phyloP scores from a whole-genome alignment of 2,329 filamentous ascomycete genomes.

The Talaromyces albobiverticillius region DNA sequence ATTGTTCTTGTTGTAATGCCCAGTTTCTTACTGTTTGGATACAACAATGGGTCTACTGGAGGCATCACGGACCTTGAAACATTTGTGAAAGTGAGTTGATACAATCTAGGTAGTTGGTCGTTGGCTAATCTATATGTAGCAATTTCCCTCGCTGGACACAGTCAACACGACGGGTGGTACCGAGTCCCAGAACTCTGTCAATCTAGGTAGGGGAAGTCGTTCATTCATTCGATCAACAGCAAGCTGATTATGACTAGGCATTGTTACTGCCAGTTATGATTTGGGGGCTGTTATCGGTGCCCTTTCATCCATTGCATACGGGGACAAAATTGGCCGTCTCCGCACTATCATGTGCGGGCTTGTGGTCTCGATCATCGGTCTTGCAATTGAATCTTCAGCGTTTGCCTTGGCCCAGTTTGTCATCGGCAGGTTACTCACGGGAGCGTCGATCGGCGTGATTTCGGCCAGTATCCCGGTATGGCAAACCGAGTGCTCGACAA shows the following conservation, averaged over 20 bases:
- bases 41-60: slow-evolving; percentile 12
- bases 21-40: slow-evolving; percentile 10
- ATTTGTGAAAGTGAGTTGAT: slow-evolving; percentile 9
- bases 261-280: slow-evolving; percentile 38
- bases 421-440: slow-evolving; percentile 43
- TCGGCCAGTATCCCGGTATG: slow-evolving; percentile 48
- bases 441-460: slow-evolving; percentile 41
- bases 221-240: no score
- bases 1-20: slow-evolving; percentile 53
- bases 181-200: slow-evolving; percentile 36
- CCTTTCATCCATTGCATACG: no score
- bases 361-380: no score
- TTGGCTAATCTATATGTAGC: no score
- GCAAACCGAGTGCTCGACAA: slow-evolving; percentile 34
- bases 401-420: slow-evolving; percentile 44
- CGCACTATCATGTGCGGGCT: no score
- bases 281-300: no score
- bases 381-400: slow-evolving; percentile 43
- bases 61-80: slow-evolving; percentile 5
- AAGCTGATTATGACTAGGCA: no score
- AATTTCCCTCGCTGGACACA: slow-evolving; percentile 51
- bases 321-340: slow-evolving; percentile 41
- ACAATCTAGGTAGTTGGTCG: no score
- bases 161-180: slow-evolving; percentile 36
- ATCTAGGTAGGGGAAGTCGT: no score